Percentiles rank a stretch among this genome's conserved stretches.
Evolutionary conservation across 768 basidiomycete species (phyloP).

Genomic region (Galerina sulciceps): DNA sequence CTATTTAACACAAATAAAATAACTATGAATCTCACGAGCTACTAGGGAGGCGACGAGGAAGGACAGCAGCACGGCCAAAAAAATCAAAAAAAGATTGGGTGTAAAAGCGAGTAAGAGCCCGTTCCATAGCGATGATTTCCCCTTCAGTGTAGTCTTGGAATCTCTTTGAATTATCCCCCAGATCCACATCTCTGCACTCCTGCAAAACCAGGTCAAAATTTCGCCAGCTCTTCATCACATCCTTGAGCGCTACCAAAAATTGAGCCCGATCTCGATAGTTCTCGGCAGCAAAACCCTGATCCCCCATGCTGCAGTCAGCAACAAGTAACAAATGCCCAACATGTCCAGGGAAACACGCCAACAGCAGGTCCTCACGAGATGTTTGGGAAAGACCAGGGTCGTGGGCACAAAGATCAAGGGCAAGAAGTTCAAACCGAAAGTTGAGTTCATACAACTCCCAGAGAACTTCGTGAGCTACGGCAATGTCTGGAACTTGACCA

Average conservation of each 20-base stretch:
- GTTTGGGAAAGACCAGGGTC: background rate
- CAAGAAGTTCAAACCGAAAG: conserved; percentile 3
- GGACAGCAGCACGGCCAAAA: background rate
- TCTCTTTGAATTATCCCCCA: background rate
- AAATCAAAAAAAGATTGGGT: background rate
- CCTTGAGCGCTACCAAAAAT: background rate
- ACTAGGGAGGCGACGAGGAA: background rate
- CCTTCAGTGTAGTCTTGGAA: background rate
- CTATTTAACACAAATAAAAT: background rate
- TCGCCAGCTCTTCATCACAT: background rate
- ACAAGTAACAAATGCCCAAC: background rate
- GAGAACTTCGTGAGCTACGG: background rate
- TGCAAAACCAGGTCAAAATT: background rate
- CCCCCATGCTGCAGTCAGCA: background rate
- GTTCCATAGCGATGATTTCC: background rate
- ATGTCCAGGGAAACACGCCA: background rate
- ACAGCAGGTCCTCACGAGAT: background rate
- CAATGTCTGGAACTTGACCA: background rate
- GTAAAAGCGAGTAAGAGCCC: background rate
- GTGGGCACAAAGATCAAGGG: background rate
- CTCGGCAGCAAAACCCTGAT: background rate
- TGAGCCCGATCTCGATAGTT: background rate
- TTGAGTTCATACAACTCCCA: conserved; percentile 12
- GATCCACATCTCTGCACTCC: background rate
- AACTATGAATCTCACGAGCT: background rate